Percentiles rank a stretch among this genome's conserved stretches.
Conservation (phyloP, 257 asterid genomes). For the Nicotiana tabacum region DNA sequence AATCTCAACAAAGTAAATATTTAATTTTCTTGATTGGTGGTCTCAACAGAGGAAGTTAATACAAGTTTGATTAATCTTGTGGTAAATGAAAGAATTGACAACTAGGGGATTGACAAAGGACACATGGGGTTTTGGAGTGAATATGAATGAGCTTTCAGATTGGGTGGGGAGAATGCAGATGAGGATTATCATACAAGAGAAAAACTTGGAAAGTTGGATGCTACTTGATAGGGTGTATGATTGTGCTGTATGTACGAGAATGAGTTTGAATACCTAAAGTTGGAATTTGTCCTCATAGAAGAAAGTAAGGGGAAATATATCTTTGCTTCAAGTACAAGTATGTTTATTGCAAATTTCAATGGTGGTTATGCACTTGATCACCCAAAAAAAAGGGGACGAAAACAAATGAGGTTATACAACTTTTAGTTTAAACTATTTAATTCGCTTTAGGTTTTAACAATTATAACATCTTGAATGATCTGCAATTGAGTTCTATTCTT, state of each 20-base stretch:
- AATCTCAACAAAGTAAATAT: too few species aligned
- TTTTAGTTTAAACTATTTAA: too few species aligned
- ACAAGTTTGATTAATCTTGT: neutral
- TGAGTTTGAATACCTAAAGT: neutral
- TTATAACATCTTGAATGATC: too few species aligned
- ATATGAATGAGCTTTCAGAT: neutral
- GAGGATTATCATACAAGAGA: neutral
- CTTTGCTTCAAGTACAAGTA: neutral
- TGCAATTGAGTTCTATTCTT: too few species aligned
- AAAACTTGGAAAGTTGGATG: too few species aligned
- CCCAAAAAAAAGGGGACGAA: too few species aligned
- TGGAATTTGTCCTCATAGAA: neutral
- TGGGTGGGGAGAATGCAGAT: neutral
- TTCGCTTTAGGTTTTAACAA: too few species aligned
- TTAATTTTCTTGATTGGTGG: too few species aligned
- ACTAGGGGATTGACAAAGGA: neutral
- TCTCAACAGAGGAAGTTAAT: neutral
- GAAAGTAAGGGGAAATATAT: neutral
- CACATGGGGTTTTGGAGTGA: neutral
- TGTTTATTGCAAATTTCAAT: neutral
- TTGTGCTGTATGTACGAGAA: neutral
- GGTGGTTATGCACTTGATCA: neutral
- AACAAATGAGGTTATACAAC: too few species aligned
- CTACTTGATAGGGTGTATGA: neutral
- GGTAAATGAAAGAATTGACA: neutral